These are phyloP conservation scores for Xylaria arbuscula DNA, from an alignment of 2,329 filamentous ascomycete genomes.

Conservation along the genomic window DNA sequence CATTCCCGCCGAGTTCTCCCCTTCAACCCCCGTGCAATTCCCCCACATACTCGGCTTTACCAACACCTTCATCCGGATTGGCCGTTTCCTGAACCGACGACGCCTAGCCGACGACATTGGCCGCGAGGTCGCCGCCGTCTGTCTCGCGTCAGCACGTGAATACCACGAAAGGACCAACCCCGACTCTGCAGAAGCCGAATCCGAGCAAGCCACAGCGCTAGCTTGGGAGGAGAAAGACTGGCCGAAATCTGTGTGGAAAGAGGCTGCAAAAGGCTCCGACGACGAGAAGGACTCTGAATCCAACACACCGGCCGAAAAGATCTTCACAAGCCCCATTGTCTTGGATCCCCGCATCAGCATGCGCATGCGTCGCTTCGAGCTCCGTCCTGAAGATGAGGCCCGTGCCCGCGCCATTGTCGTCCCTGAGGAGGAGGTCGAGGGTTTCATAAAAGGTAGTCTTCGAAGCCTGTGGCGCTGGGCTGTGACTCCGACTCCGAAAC, in stretches of 20 bases:
- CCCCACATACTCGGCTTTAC: slow-evolving; percentile 93
- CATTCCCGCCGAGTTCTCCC: slow-evolving; percentile 77
- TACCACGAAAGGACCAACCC: slow-evolving; percentile 57
- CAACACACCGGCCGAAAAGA: slow-evolving; percentile 63
- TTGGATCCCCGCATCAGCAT: slow-evolving; percentile 79
- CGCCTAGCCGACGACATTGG: slow-evolving; percentile 88
- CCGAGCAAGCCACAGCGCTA: slow-evolving; percentile 74
- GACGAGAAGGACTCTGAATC: slow-evolving; percentile 36
- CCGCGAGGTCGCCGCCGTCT: slow-evolving; percentile 85
- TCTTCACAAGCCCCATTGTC: slow-evolving; percentile 80
- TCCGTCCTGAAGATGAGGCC: slow-evolving; percentile 75
- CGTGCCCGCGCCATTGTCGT: slow-evolving; percentile 71
- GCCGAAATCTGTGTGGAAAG: slow-evolving; percentile 81
- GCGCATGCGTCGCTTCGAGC: slow-evolving; percentile 83
- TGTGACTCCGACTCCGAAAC: slow-evolving; percentile 52
- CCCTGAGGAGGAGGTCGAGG: slow-evolving; percentile 75
- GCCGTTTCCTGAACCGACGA: slow-evolving; percentile 87
- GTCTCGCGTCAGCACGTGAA: slow-evolving; percentile 70
- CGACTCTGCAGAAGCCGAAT: slow-evolving; percentile 61
- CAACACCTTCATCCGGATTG: slow-evolving; percentile 86
- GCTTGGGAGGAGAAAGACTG: slow-evolving; percentile 81
- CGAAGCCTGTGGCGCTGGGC: slow-evolving; percentile 64
- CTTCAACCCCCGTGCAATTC: slow-evolving; percentile 77
- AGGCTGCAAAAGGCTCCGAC: slow-evolving; percentile 54
- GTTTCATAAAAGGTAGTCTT: slow-evolving; percentile 72